phyloP scores from a whole-genome alignment of 306 rosid species.

The Lathyrus oleraceus region DNA sequence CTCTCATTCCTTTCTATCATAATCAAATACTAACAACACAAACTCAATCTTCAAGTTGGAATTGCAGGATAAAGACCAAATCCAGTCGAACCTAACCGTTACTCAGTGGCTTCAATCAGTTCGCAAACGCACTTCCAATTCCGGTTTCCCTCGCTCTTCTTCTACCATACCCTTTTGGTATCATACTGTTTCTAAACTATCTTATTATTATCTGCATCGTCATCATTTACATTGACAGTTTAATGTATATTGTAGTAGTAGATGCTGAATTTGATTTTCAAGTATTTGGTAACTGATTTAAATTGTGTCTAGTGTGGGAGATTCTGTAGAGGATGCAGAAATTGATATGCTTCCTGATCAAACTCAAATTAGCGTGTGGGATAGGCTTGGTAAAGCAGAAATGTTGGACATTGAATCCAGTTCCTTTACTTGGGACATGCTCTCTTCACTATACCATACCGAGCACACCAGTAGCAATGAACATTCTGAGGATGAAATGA shows the following conservation, averaged over 20 bases:
- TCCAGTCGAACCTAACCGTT: too few species aligned
- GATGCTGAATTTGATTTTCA: neutral
- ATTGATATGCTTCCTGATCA: slow-evolving; percentile 44
- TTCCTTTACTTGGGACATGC: slow-evolving; percentile 76
- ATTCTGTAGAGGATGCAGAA: slow-evolving; percentile 40
- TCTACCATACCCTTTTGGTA: slow-evolving; percentile 50
- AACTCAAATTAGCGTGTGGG: slow-evolving; percentile 76
- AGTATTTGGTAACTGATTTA: slow-evolving; percentile 19
- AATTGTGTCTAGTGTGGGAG: slow-evolving; percentile 55
- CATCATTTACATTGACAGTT: neutral
- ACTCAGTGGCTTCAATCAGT: slow-evolving; percentile 86
- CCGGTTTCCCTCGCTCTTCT: slow-evolving; percentile 72
- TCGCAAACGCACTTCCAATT: slow-evolving; percentile 74
- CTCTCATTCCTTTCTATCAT: too few species aligned
- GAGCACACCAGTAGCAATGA: slow-evolving; percentile 69
- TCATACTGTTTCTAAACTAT: slow-evolving; percentile 14
- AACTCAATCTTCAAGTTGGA: too few species aligned
- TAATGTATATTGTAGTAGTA: too few species aligned
- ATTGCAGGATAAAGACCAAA: too few species aligned
- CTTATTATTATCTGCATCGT: neutral
- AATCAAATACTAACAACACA: too few species aligned
- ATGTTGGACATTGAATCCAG: slow-evolving; percentile 71
- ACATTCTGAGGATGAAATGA: slow-evolving; percentile 84
- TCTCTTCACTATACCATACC: slow-evolving; percentile 83
- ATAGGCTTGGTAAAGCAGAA: slow-evolving; percentile 86